Percentiles rank a stretch among this genome's conserved stretches.
Conservation (phyloP, 140 eudicot genomes). For the Bidens hawaiensis region DNA sequence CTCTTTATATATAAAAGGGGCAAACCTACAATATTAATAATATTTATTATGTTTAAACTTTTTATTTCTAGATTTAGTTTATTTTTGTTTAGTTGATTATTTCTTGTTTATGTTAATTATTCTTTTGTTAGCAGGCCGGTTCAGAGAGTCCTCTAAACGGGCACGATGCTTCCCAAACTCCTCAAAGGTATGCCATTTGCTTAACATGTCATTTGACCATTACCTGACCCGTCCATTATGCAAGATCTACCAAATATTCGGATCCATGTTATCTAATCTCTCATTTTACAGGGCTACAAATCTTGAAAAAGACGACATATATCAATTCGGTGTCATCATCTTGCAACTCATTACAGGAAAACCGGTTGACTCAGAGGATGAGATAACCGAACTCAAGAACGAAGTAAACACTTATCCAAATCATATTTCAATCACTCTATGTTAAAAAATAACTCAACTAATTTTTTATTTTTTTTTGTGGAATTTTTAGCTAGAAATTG, state of each 20-base stretch:
- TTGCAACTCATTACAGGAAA: conserved; percentile 75
- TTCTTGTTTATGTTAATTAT: too few relatives aligned
- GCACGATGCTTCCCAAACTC: conserved; percentile 36
- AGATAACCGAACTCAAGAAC: conserved; percentile 49
- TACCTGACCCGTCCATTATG: not conserved
- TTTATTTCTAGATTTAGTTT: too few relatives aligned
- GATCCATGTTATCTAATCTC: not conserved
- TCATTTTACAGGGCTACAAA: conserved; percentile 30
- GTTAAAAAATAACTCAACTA: not conserved
- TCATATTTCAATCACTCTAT: not conserved
- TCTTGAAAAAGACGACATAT: conserved; percentile 75
- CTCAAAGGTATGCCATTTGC: conserved; percentile 31
- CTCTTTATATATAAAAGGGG: too few relatives aligned
- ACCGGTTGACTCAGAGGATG: conserved; percentile 52
- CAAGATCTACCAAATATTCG: not conserved
- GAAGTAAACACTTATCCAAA: conserved; percentile 40
- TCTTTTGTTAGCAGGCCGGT: conserved; percentile 41
- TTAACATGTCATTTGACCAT: not conserved
- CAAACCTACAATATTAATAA: too few relatives aligned
- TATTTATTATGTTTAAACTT: too few relatives aligned
- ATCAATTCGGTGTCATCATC: conserved; percentile 71
- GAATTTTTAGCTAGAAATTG: conserved; percentile 62
- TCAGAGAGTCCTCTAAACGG: conserved; percentile 62
- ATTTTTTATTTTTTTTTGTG: conserved; percentile 4
- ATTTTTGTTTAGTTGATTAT: too few relatives aligned